Evolutionary conservation across 2,329 filamentous ascomycete species (phyloP), one percentile per base, ranked within the genome.

Genomic region (Chaetothyriales sp.): DNA sequence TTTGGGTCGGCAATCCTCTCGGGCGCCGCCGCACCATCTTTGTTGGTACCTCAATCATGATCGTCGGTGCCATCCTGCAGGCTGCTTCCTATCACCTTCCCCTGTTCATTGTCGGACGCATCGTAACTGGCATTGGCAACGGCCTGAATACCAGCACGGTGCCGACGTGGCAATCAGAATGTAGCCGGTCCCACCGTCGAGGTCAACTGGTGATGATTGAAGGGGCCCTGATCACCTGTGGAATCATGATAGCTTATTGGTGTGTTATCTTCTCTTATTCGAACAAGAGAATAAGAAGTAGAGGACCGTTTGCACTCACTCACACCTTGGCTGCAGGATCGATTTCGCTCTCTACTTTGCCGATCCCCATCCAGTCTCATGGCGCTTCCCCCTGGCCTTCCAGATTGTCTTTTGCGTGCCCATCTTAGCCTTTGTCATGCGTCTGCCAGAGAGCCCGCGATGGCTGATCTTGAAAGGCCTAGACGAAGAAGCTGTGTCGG

Each of bases 351-450:
- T 76, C 51, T 73, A 72, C 6, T 77, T 75, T 61, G 61, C 74
- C n/a, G 72, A 73, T 49, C 68, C 69, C 4, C 68, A 55, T 47
- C 64, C 66, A 15, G 64, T 72, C n/a, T 63, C 71, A 18, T 78
- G 75, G 75, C 68, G 76, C 46, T 74, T 78, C 53, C 76, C 76
- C 0, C 70, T 78, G 46, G 73, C 71, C 4, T 75, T 79, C 60
- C 77, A 79, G 61, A 76, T 77, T 55, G 55, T 76, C 25, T 74
- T 79, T 48, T 74, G 75, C 1, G 51, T 75, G 1, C 65, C 77
- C 26, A 75, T 78, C 22, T 64, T 74, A 36, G 60, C 51, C n/a
- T 66, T 70, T 12, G 69, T 76, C 39, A 65, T 73, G 49, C 66
- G 67, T 12, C 65, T 79, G 1, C 76, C 76, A 9, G 77, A 80